These are phyloP conservation scores for Acanthamoeba polyphaga DNA, from an alignment of 208 protist genomes.

Conservation along the genomic window DNA sequence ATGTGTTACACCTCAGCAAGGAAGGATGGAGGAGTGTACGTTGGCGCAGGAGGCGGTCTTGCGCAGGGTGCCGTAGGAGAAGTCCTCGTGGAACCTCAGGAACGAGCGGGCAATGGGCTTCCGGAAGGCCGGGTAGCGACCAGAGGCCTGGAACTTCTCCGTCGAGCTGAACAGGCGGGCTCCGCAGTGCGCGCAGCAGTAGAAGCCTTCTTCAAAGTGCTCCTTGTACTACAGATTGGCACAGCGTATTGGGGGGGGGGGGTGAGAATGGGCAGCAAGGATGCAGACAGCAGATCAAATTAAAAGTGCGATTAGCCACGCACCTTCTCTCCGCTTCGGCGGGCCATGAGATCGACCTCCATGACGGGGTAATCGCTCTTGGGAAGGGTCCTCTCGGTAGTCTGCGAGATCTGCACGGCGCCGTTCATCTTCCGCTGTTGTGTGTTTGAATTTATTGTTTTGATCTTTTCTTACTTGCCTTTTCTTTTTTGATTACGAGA, in stretches of 20 bases:
- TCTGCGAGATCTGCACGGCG: constrained; percentile 12
- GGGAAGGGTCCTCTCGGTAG: constrained; percentile 31
- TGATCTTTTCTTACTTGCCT: background rate
- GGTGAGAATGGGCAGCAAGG: background rate
- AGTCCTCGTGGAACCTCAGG: constrained; percentile 38
- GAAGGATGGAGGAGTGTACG: background rate
- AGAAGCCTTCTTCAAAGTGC: constrained; percentile 39
- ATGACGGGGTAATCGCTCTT: constrained; percentile 27
- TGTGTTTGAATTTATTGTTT: background rate
- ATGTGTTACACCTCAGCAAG: background rate
- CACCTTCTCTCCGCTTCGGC: constrained; percentile 38
- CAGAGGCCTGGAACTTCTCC: background rate
- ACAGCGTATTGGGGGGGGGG: background rate
- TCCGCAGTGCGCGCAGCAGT: constrained; percentile 65
- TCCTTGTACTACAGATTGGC: constrained; percentile 16
- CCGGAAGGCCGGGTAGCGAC: constrained; percentile 55
- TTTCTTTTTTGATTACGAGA: background rate
- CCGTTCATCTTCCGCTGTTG: background rate
- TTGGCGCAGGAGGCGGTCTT: constrained; percentile 44
- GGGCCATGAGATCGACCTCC: constrained; percentile 57
- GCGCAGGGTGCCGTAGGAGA: constrained; percentile 44
- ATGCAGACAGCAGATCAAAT: background rate
- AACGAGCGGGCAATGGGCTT: constrained; percentile 43
- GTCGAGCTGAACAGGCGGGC: constrained; percentile 46
- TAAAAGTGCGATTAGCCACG: background rate